Percentiles rank a stretch among this genome's conserved stretches.
phyloP scores from a whole-genome alignment of 768 basidiomycete species.

The Kwoniella sp. region DNA sequence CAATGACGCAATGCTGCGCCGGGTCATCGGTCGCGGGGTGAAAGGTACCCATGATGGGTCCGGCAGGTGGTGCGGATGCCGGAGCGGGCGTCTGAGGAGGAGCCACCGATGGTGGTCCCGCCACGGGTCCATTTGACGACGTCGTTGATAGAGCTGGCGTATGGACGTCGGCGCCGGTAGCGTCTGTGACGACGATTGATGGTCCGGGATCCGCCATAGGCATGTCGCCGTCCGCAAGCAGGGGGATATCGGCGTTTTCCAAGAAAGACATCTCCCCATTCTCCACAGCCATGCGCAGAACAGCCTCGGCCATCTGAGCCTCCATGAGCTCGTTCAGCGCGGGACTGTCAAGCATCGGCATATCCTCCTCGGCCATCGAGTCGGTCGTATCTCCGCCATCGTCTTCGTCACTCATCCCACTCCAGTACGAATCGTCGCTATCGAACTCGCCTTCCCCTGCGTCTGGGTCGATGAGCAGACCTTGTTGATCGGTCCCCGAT shows the following conservation, averaged over 20 bases:
- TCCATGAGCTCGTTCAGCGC: conserved; percentile 37
- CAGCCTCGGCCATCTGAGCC: conserved; percentile 18
- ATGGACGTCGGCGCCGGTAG: conserved; percentile 6
- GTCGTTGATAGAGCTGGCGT: conserved; percentile 22
- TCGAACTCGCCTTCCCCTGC: conserved; percentile 28
- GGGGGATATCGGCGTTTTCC: too few species aligned
- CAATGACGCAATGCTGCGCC: conserved; percentile 42
- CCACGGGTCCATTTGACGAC: conserved; percentile 7
- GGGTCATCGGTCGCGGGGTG: conserved; percentile 36
- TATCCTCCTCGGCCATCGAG: conserved; percentile 47
- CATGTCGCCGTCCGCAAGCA: background rate
- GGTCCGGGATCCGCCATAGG: conserved; percentile 11
- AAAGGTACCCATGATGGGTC: conserved; percentile 45
- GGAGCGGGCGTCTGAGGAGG: conserved; percentile 6
- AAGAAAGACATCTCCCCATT: conserved; percentile 5
- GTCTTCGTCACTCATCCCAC: conserved; percentile 32
- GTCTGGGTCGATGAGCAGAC: conserved; percentile 37
- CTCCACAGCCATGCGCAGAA: conserved; percentile 14
- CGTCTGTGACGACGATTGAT: conserved; percentile 33
- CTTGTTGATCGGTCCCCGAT: conserved; percentile 25
- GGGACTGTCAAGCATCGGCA: conserved; percentile 42
- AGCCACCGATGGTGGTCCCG: conserved; percentile 6
- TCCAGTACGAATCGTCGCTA: conserved; percentile 24
- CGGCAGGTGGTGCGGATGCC: conserved; percentile 1
- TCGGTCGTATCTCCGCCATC: conserved; percentile 44